Base-by-base conservation (phyloP, 176 grass and related monocot genomes). In the Neostapfia colusana region DNA sequence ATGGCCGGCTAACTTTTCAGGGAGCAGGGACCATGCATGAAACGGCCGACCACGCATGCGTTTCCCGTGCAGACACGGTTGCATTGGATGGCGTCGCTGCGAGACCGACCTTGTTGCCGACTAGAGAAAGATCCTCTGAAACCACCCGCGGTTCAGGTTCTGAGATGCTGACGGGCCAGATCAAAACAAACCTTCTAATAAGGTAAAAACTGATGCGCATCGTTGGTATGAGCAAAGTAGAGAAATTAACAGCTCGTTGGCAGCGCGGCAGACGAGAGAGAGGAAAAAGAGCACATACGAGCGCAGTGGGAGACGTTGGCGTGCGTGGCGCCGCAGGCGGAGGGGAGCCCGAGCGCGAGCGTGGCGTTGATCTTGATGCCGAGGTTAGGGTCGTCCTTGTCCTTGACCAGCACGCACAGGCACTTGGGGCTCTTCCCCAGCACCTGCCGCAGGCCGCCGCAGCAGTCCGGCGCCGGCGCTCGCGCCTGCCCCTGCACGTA, bases 301-400 rank as follows among this genome's bases (percentile, higher is more conserved):
- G 95, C 82, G 87, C 95, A 97, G 76, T 79, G 81, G 66, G 95
- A 97, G 48, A 82, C 84, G 75, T 97, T 97, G 76, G 86, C 95
- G 53, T 79, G 72, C n/a, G 87, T 63, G 76, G 86, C 76, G 66
- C 80, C 62, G 80, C 95, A 97, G 43, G 77, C 75, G 76, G 75
- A 55, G 24, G 95, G 95, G 42, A 97, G 88, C 0, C 75, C 83
- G 72, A 97, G 86, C 9, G 95, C 95, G 67, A 89, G 88, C 16
- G 89, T 86, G 86, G 83, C 91, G 74, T 97, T 93, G 84, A 97
- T 84, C 81, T 88, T 93, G 89, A 97, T 89, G 72, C 91, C 91
- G 4, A 97, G 84, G 74, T 82, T 71, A 68, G 95, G 95, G 70
- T 97, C 86, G 78, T 93, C 82, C 76, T 88, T 87, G 84, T 93